Conservation (phyloP, 257 asterid genomes). For the Handroanthus guayacan region DNA sequence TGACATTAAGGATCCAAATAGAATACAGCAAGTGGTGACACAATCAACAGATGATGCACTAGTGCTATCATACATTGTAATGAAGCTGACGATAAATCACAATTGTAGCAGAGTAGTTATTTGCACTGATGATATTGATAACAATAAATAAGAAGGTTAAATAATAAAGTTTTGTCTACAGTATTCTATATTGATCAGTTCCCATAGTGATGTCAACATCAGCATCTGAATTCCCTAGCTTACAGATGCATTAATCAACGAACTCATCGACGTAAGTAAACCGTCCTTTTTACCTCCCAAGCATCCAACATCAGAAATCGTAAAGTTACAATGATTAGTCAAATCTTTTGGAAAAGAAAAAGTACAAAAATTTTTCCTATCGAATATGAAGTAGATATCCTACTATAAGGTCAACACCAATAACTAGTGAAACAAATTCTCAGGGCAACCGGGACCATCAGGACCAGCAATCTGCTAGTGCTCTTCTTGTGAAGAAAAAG, state of each 20-base stretch:
- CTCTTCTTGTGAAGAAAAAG: not conserved
- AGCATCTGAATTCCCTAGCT: constrained; percentile 5
- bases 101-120: not conserved
- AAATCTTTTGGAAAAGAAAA: too few relatives aligned
- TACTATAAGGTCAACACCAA: constrained; percentile 23
- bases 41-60: not conserved
- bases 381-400: not conserved
- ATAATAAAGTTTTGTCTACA: not conserved
- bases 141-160: not conserved
- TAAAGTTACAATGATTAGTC: not conserved
- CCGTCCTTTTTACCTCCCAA: constrained; percentile 16
- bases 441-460: not conserved
- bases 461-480: constrained; percentile 25
- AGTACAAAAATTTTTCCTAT: too few relatives aligned
- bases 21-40: not conserved
- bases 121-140: not conserved
- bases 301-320: constrained; percentile 4
- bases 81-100: constrained; percentile 15
- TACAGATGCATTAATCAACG: constrained; percentile 19
- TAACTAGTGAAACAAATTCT: not conserved
- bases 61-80: constrained; percentile 19
- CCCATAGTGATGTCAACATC: constrained; percentile 25
- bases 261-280: not conserved
- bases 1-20: constrained; percentile 7
- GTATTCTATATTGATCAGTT: not conserved